Base-by-base conservation (phyloP, 2,329 filamentous ascomycete species). In the Hypocrella siamensis region DNA sequence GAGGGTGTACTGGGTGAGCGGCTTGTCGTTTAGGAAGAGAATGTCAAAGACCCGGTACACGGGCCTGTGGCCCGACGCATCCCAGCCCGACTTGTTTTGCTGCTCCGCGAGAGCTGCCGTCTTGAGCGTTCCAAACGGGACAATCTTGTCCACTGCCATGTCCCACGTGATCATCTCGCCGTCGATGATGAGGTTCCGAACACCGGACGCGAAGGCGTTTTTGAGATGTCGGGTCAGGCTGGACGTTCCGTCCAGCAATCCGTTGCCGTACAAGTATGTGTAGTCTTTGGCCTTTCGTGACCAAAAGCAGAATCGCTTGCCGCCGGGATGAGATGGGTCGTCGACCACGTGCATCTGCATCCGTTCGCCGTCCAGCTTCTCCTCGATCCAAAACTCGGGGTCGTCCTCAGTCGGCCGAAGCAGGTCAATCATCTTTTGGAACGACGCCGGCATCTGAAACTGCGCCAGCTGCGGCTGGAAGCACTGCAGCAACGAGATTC, bases 101-200 rank as follows among this genome's bases (percentile, higher is more conserved):
- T 86, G 77, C 45, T 88, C 81, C 0, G 76, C 67, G 19, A 93
- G 56, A 1, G 88, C 88, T 0, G 86, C 88, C 2, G 84, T 88
- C 56, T 98, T 98, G 30, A 98, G 65, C 0, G 83, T 92, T 6
- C 90, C 90, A 51, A 98, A 98, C 0, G 79, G 75, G 12, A 93
- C 79, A 32, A 90, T 80, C 34, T 79, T 79, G 56, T 93, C 80
- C 31, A 80, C 65, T 28, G 78, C 73, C 38, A 85, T 81, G 48
- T 96, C 84, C 90, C 90, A 98, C 1, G 86, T 93, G 35, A 98
- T 85, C 90, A 98, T 98, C 52, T 98, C 90, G 8, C 90, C 90
- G 45, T 98, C 90, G 1, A 98, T 65, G 31, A 98, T 93, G 40
- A 93, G 67, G 47, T 82, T 94, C 12, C 77, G 67, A 1, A 96